phyloP scores from a whole-genome alignment of 805 yeast species.

The Ogataea thermomethanolica region DNA sequence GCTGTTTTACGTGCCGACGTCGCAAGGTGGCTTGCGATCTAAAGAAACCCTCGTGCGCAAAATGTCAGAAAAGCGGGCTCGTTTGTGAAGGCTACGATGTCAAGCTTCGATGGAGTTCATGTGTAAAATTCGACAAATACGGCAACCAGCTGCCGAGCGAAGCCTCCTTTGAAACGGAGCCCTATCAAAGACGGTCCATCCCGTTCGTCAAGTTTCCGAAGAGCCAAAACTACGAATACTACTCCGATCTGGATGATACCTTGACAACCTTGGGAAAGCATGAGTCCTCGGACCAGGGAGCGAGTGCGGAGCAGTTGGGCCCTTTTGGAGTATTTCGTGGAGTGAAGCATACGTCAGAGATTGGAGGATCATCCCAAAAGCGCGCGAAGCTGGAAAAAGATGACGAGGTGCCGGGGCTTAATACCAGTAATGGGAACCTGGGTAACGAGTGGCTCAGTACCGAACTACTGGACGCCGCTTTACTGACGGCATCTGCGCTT shows the following conservation, averaged over 20 bases:
- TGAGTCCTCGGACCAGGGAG: slow-evolving; percentile 36
- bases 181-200: slow-evolving; percentile 65
- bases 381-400: slow-evolving; percentile 10
- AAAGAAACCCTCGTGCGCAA: slow-evolving; percentile 62
- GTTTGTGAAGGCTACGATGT: slow-evolving; percentile 82
- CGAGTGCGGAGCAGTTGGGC: slow-evolving; percentile 41
- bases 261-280: slow-evolving; percentile 52
- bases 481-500: slow-evolving; percentile 69
- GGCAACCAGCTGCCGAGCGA: slow-evolving; percentile 39
- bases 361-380: slow-evolving; percentile 11
- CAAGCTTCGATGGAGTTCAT: slow-evolving; percentile 73
- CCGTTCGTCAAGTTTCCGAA: slow-evolving; percentile 72
- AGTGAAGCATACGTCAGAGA: not conserved
- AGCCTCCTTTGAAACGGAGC: slow-evolving; percentile 40
- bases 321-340: slow-evolving; percentile 83
- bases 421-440: slow-evolving; percentile 13
- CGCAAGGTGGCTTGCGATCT: slow-evolving; percentile 81
- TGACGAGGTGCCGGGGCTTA: slow-evolving; percentile 17
- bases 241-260: slow-evolving; percentile 79
- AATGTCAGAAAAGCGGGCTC: slow-evolving; percentile 65
- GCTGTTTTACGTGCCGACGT: slow-evolving; percentile 84
- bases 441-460: slow-evolving; percentile 69
- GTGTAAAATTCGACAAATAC: slow-evolving; percentile 46
- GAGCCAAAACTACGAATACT: slow-evolving; percentile 55
- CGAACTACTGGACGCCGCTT: slow-evolving; percentile 68